phyloP scores from a whole-genome alignment of 495 filamentous ascomycete species.

The Tuber borchii region DNA sequence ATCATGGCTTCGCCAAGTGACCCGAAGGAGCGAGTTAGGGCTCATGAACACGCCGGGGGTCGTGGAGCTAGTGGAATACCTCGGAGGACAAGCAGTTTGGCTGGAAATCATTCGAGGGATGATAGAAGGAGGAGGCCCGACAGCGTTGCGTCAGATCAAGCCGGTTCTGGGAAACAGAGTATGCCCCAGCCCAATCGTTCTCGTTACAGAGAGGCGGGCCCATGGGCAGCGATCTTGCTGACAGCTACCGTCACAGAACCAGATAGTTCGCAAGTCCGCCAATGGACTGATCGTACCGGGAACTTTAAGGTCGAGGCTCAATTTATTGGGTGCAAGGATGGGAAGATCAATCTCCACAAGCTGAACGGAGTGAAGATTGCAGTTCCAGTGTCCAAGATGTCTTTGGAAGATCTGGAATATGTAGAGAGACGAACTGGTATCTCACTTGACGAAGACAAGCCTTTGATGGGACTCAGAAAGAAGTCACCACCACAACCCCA shows the following conservation, averaged over 20 bases:
- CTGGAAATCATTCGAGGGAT: slow-evolving; percentile 27
- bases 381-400: slow-evolving; percentile 91
- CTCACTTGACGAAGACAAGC: slow-evolving; percentile 94
- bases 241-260: slow-evolving; percentile 56
- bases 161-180: slow-evolving; percentile 38
- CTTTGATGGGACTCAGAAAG: slow-evolving; percentile 67
- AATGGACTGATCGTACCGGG: slow-evolving; percentile 90
- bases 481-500: slow-evolving; percentile 25
- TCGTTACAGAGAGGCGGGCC: slow-evolving; percentile 36
- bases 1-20: slow-evolving; percentile 39
- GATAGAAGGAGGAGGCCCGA: slow-evolving; percentile 30
- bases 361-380: slow-evolving; percentile 97
- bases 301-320: slow-evolving; percentile 97
- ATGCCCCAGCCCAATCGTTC: slow-evolving; percentile 38
- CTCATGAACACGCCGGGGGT: slow-evolving; percentile 18
- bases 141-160: slow-evolving; percentile 16
- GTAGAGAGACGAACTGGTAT: slow-evolving; percentile 80
- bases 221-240: slow-evolving; percentile 34
- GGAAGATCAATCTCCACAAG: slow-evolving; percentile 97
- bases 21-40: slow-evolving; percentile 29
- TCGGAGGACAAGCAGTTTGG: slow-evolving; percentile 33
- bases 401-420: slow-evolving; percentile 85
- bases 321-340: slow-evolving; percentile 86
- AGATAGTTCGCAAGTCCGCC: slow-evolving; percentile 72
- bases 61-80: slow-evolving; percentile 27